phyloP scores from a whole-genome alignment of 139 green algal species.

The Zygnema cylindricum region DNA sequence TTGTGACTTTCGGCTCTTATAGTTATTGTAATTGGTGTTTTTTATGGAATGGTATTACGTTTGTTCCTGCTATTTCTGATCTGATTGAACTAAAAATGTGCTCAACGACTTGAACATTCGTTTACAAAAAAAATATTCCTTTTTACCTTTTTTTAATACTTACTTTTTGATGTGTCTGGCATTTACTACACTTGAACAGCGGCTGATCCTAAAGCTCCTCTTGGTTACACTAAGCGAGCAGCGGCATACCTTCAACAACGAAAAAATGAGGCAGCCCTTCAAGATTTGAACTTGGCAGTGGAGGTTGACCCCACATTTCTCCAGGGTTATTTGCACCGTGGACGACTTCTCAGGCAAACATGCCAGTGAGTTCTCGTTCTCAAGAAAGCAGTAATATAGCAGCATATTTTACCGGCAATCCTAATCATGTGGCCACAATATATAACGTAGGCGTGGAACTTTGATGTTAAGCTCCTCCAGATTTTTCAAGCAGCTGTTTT shows the following conservation, averaged over 20 bases:
- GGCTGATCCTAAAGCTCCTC: conserved; percentile 42
- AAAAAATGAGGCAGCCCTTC: conserved; percentile 37
- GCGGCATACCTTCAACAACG: conserved; percentile 55
- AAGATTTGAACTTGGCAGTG: conserved; percentile 52
- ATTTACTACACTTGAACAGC: too few species aligned
- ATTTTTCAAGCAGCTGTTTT: too few species aligned
- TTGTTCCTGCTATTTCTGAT: too few species aligned
- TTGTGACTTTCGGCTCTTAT: too few species aligned
- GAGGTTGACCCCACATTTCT: conserved; percentile 45
- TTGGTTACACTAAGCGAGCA: conserved; percentile 60
- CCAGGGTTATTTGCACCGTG: conserved; percentile 56
- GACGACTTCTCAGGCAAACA: conserved; percentile 38
- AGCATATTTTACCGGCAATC: not conserved
- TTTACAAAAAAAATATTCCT: too few species aligned
- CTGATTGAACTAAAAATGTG: too few species aligned
- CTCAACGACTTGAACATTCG: too few species aligned
- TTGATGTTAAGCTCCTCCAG: too few species aligned
- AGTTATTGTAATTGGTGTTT: too few species aligned
- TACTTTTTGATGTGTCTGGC: too few species aligned
- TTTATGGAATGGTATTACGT: too few species aligned
- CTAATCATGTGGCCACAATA: not conserved
- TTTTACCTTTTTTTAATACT: too few species aligned
- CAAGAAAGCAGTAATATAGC: not conserved
- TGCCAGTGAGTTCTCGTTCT: conserved; percentile 32
- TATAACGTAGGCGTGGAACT: not conserved